Evolutionary conservation across 2,329 filamentous ascomycete species (phyloP).

Genomic region (Pseudocercospora pini-densiflorae): DNA sequence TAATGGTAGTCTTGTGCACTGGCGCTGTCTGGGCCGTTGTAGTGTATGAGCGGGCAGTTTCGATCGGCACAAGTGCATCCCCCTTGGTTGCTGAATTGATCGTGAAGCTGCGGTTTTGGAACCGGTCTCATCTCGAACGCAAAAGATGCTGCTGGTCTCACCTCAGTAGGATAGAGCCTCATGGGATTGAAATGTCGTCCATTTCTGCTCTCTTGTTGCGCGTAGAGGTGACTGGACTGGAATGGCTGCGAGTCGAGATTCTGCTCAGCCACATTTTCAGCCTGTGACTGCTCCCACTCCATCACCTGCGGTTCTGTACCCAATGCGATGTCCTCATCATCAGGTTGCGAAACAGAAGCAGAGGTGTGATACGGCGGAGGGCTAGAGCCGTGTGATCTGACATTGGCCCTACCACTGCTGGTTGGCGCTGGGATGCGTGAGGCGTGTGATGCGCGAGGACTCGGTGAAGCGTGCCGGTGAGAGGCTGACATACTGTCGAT

Average conservation of each 20-base stretch:
- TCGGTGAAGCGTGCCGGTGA: not conserved
- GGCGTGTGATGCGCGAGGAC: not conserved
- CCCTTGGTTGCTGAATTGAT: not conserved
- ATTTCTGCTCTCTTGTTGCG: not conserved
- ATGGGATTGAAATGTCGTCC: not conserved
- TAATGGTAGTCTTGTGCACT: not conserved
- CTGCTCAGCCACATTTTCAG: not conserved
- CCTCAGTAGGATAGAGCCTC: slow-evolving; percentile 8
- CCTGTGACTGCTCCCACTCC: not conserved
- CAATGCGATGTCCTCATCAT: not conserved
- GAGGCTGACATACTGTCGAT: too few relatives aligned
- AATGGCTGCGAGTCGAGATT: not conserved
- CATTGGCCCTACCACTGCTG: not conserved
- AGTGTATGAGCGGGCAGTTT: not conserved
- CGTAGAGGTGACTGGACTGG: not conserved
- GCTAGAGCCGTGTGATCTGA: not conserved
- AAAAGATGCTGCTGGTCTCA: slow-evolving; percentile 8
- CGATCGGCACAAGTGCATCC: not conserved
- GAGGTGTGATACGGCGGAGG: not conserved
- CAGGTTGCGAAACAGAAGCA: not conserved
- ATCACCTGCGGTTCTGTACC: not conserved
- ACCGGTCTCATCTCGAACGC: slow-evolving; percentile 10
- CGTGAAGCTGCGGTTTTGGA: not conserved
- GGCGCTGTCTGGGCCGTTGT: not conserved
- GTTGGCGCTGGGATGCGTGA: not conserved